Evolutionary conservation across 768 basidiomycete species (phyloP), one percentile per base, ranked within the genome.

Genomic region (Boletus rubescentipes): DNA sequence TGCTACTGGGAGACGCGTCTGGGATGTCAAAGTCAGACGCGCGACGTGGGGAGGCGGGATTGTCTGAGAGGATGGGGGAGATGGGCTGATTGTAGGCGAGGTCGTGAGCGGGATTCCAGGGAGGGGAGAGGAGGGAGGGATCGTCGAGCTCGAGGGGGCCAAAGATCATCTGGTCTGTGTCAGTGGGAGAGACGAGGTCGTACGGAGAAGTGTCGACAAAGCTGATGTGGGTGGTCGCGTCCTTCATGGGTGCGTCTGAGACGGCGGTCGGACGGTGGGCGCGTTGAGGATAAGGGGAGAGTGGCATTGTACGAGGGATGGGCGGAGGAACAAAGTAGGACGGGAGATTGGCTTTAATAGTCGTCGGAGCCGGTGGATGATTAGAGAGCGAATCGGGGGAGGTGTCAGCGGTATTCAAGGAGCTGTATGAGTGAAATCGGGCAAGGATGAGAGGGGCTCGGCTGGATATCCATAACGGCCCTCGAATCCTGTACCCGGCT

Each of bases 391-490:
- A 60, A 59, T 65, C 63, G 63, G 69, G 66, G 58, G 64, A 63
- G 67, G 65, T 63, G 64, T 61, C 64, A 66, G 64, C 62, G 59
- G 60, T 57, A 44, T 40, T 38, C 39, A 50, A 61, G 63, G 57
- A 57, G 46, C 53, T 62, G 62, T 56, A 63, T 45, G 58, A 60
- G 58, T 65, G 66, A 54, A 64, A 60, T 61, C 63, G 64, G 54
- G 37, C 36, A 46, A 60, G 68, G 65, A 75, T 73, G 74, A 79
- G 74, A 77, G 76, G 74, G 73, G 74, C 58, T 70, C 74, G 75
- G 74, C 67, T 61, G 43, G 58, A 58, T 50, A 66, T 61, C 54
- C 67, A 60, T 61, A 41, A 65, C 56, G 65, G 63, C 55, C 61
- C 61, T 66, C 69, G 66, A 68, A 71, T 51, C 54, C 62, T 68